These are phyloP conservation scores for Hypoxylon fuscum DNA, from an alignment of 495 filamentous ascomycete genomes.

Conservation along the genomic window DNA sequence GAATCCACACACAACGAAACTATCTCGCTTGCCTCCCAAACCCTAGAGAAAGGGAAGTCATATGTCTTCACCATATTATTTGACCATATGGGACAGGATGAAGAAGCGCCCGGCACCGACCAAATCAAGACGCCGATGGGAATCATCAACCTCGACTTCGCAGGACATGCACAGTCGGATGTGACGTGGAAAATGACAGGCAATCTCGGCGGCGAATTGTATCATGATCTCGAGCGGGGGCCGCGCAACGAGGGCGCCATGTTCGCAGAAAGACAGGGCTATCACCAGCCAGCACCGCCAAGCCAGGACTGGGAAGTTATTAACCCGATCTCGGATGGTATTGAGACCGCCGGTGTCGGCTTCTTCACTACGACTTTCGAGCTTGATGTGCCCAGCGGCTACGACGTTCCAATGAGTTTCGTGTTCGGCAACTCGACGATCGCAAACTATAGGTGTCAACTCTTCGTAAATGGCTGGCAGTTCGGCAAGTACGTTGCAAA, in stretches of 20 bases:
- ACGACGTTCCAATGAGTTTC: slow-evolving; percentile 70
- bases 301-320: slow-evolving; percentile 53
- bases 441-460: slow-evolving; percentile 60
- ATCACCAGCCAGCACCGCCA: slow-evolving; percentile 72
- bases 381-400: slow-evolving; percentile 61
- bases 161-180: slow-evolving; percentile 52
- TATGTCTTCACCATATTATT: slow-evolving; percentile 75
- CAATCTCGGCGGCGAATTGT: slow-evolving; percentile 78
- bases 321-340: slow-evolving; percentile 59
- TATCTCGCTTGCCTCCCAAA: slow-evolving; percentile 55
- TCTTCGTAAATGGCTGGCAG: slow-evolving; percentile 80
- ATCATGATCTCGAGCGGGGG: slow-evolving; percentile 69
- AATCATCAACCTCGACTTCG: slow-evolving; percentile 66
- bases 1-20: slow-evolving; percentile 63
- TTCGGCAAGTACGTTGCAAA: slow-evolving; percentile 74
- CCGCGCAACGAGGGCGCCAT: slow-evolving; percentile 80
- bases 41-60: slow-evolving; percentile 55
- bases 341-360: slow-evolving; percentile 62
- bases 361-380: slow-evolving; percentile 70
- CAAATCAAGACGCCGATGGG: slow-evolving; percentile 76
- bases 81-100: slow-evolving; percentile 77
- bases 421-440: slow-evolving; percentile 60
- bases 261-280: slow-evolving; percentile 74
- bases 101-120: slow-evolving; percentile 67
- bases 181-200: slow-evolving; percentile 77